Base-by-base conservation (phyloP, 2,329 filamentous ascomycete genomes). In the Colletotrichum orbiculare region DNA sequence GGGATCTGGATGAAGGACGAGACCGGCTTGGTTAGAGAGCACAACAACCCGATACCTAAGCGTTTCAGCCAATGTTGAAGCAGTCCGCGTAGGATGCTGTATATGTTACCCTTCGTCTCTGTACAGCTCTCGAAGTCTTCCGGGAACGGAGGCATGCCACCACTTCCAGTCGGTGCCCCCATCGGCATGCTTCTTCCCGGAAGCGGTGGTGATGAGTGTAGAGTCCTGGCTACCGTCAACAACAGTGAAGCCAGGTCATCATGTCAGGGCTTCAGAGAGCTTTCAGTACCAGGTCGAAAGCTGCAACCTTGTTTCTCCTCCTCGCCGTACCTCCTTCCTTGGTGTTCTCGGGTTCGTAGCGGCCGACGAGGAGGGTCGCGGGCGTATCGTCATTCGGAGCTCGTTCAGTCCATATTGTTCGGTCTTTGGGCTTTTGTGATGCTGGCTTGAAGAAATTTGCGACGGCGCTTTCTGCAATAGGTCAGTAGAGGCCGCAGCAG, bases 111-210 rank as follows among this genome's bases (percentile, higher is more conserved):
- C 93, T 69, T 96, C 86, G 10, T 87, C 81, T 7, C 78, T 68
- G 72, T 93, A 86, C 2, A 98, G 81, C 64, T 89, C 81, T 69
- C 85, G 87, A 15, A 99, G 76, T 56, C 81, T 87, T 0, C 76
- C 78, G 1, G 93, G 93, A 0, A 98, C 91, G 15, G 79, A 83
- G 12, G 78, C 71, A 75, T 96, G 82, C 93, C 94, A 98, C 96
- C 96, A 99, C 76, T 92, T 93, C 96, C 96, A 99, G 74, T 98
- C 95, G 4, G 83, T 81, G 0, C 89, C 86, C 69, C 89, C 87
- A 55, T 85, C 85, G 3, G 88, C 85, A 72, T 95, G 95, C 54
- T 86, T 91, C 77, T 93, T 96, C 8, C 94, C 94, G 0, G 94
- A 97, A 4, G 88, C 84, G 0, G 93, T 91, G 2, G 83, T 83